phyloP scores from a whole-genome alignment of 1,284 basidiomycete species.

The Heterobasidion occidentale region DNA sequence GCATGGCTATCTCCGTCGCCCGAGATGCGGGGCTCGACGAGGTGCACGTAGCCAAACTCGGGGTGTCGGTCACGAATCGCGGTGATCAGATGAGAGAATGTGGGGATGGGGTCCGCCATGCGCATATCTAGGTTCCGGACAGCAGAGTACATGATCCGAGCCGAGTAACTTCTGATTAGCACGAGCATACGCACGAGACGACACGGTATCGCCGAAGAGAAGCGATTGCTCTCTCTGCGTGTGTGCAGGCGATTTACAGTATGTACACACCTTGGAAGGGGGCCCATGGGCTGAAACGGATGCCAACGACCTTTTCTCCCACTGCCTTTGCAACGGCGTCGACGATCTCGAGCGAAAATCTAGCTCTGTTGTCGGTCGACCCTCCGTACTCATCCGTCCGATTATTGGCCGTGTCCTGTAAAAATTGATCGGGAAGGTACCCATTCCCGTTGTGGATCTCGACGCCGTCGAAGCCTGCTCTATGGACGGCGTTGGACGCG shows the following conservation, averaged over 20 bases:
- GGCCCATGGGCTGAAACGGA: slow-evolving; percentile 49
- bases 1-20: background rate
- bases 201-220: too few species aligned
- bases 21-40: slow-evolving; percentile 1
- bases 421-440: slow-evolving; percentile 17
- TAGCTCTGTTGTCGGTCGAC: slow-evolving; percentile 25
- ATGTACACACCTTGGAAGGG: slow-evolving; percentile 22
- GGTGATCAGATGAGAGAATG: slow-evolving; percentile 29
- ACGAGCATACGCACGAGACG: too few species aligned
- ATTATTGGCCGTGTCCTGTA: slow-evolving; percentile 24
- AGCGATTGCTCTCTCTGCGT: background rate
- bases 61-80: slow-evolving; percentile 30
- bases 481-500: slow-evolving; percentile 29
- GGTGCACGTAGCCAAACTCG: slow-evolving; percentile 40
- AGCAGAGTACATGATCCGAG: background rate
- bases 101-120: slow-evolving; percentile 36
- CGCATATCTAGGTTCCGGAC: slow-evolving; percentile 24
- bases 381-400: slow-evolving; percentile 32
- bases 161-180: background rate
- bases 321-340: slow-evolving; percentile 29
- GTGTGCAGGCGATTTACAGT: background rate
- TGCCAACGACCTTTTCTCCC: slow-evolving; percentile 31
- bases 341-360: slow-evolving; percentile 39
- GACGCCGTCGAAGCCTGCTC: slow-evolving; percentile 14
- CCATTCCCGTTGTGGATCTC: slow-evolving; percentile 27